Conservation (phyloP, 2,329 filamentous ascomycete genomes). For the Aciculosporium take region DNA sequence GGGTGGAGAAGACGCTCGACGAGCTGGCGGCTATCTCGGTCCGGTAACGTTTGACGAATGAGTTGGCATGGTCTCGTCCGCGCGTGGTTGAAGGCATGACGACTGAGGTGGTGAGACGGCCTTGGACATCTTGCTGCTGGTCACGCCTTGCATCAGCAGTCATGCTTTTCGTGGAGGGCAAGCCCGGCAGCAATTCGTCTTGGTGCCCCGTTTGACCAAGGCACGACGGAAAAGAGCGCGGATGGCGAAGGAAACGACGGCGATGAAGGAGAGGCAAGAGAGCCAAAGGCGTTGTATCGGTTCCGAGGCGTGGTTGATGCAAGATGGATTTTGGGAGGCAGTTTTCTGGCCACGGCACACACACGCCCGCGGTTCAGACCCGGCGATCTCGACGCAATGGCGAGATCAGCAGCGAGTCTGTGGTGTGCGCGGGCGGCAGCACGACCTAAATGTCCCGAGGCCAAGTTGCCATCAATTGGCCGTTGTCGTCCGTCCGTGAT, state of each 20-base stretch:
- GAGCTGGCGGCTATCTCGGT: conserved; percentile 68
- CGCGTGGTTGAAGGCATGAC: conserved; percentile 16
- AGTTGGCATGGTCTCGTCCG: conserved; percentile 20
- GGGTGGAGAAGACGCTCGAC: conserved; percentile 64
- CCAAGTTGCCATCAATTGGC: conserved; percentile 7
- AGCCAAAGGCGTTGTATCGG: background rate
- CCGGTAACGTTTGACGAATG: conserved; percentile 57
- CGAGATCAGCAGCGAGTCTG: conserved; percentile 8
- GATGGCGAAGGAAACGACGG: background rate
- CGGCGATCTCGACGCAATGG: conserved; percentile 7
- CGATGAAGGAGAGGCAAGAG: background rate
- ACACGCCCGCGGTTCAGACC: conserved; percentile 7
- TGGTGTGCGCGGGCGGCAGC: conserved; percentile 9
- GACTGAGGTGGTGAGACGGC: conserved; percentile 15
- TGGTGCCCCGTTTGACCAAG: background rate
- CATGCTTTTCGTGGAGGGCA: conserved; percentile 18
- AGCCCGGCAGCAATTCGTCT: conserved; percentile 3
- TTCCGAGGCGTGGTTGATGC: background rate
- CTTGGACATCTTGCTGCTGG: conserved; percentile 25
- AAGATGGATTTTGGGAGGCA: background rate
- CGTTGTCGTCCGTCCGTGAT: background rate
- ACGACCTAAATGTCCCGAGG: conserved; percentile 6
- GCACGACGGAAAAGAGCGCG: background rate
- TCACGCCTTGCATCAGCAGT: conserved; percentile 20
- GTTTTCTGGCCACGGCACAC: conserved; percentile 6